Evolutionary conservation across 1,284 basidiomycete genomes (phyloP).

Genomic region (Pseudozyma sp.): DNA sequence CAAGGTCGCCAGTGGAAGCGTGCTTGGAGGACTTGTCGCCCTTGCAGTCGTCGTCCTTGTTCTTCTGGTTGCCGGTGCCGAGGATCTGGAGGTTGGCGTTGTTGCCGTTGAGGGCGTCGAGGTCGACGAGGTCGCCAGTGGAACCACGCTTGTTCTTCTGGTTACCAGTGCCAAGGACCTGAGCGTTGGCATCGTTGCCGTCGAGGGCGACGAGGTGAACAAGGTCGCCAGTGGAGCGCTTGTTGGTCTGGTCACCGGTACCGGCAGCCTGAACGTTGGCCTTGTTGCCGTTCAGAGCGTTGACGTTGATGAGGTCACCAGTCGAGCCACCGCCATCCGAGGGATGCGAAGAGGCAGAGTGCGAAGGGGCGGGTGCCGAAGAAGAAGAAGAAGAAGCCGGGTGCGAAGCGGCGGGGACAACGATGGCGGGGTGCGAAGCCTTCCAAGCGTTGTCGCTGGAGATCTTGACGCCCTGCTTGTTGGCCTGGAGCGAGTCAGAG

Average conservation of each 20-base stretch:
- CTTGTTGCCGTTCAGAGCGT: slow-evolving; percentile 24
- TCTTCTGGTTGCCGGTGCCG: slow-evolving; percentile 29
- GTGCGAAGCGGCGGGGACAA: slow-evolving; percentile 3
- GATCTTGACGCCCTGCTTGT: slow-evolving; percentile 29
- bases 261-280: slow-evolving; percentile 20
- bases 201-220: slow-evolving; percentile 17
- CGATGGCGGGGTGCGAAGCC: slow-evolving; percentile 21
- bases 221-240: slow-evolving; percentile 19
- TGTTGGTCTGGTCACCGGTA: slow-evolving; percentile 24
- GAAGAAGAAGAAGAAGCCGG: no score
- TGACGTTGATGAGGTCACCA: slow-evolving; percentile 15
- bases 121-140: slow-evolving; percentile 19
- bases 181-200: slow-evolving; percentile 23
- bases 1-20: slow-evolving; percentile 16
- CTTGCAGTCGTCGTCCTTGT: slow-evolving; percentile 6
- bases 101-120: slow-evolving; percentile 22
- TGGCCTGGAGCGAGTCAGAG: slow-evolving; percentile 21
- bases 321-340: slow-evolving; percentile 1
- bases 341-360: neutral
- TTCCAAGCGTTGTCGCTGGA: slow-evolving; percentile 14
- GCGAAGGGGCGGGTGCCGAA: no score
- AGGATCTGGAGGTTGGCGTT: slow-evolving; percentile 22
- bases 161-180: slow-evolving; percentile 25
- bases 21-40: slow-evolving; percentile 4
- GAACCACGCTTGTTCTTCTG: slow-evolving; percentile 16